Conservation (phyloP, 768 basidiomycete species). For the Pilatotrama ljubarskyi region DNA sequence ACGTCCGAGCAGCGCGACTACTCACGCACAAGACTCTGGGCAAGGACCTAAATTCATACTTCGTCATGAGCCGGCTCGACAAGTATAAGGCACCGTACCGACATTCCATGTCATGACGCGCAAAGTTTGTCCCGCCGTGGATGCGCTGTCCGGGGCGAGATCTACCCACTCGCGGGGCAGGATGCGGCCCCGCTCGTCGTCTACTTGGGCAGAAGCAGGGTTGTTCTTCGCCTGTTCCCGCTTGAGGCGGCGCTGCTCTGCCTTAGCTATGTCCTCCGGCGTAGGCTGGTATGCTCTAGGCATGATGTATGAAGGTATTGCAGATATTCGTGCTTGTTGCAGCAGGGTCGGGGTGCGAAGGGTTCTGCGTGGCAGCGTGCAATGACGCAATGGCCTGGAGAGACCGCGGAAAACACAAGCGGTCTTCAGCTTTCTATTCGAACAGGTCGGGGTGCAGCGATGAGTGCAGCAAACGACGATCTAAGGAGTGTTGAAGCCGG, state of each 20-base stretch:
- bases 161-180: constrained; percentile 41
- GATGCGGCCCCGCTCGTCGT: constrained; percentile 28
- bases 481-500: too few relatives aligned
- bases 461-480: not conserved
- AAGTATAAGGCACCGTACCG: constrained; percentile 33
- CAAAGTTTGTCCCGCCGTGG: constrained; percentile 26
- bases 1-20: constrained; percentile 20
- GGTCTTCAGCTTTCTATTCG: not conserved
- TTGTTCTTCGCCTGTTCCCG: constrained; percentile 35
- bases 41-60: constrained; percentile 55
- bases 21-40: constrained; percentile 79
- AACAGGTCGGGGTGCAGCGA: not conserved
- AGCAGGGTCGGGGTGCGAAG: not conserved
- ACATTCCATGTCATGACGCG: constrained; percentile 87
- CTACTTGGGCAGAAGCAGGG: constrained; percentile 11
- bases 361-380: not conserved
- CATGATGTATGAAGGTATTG: not conserved
- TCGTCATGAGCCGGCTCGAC: constrained; percentile 6
- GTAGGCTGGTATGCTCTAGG: constrained; percentile 39
- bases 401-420: not conserved
- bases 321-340: not conserved
- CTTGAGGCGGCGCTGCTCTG: constrained; percentile 42
- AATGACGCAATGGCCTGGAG: not conserved
- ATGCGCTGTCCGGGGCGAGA: constrained; percentile 16
- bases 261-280: constrained; percentile 56